Percentiles rank a stretch among this genome's conserved stretches.
Evolutionary conservation across 2,329 filamentous ascomycete species (phyloP).

Genomic region (Acarospora socialis): DNA sequence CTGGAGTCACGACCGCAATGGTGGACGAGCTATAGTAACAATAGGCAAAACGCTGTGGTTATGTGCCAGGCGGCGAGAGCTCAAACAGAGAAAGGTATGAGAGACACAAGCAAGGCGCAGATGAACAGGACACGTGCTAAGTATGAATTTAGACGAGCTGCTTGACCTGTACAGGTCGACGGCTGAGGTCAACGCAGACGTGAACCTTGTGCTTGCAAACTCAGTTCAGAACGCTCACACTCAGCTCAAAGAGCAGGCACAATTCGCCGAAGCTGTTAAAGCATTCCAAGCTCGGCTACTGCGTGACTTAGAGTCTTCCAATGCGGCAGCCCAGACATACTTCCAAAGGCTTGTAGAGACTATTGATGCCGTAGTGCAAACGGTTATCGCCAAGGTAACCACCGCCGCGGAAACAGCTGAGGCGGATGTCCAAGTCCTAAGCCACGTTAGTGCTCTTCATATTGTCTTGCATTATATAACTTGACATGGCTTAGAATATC

Average conservation of each 20-base stretch:
- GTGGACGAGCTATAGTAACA: slow-evolving; percentile 53
- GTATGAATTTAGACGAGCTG: slow-evolving; percentile 25
- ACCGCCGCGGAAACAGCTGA: slow-evolving; percentile 5
- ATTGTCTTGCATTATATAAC: no score
- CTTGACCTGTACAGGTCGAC: slow-evolving; percentile 27
- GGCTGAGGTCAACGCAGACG: slow-evolving; percentile 22
- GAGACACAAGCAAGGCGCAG: no score
- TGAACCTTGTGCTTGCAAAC: slow-evolving; percentile 23
- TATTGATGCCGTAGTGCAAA: slow-evolving; percentile 15
- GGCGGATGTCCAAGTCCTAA: slow-evolving; percentile 9
- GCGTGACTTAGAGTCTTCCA: slow-evolving; percentile 22
- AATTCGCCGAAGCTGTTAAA: slow-evolving; percentile 22
- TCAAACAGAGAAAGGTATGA: slow-evolving; percentile 40
- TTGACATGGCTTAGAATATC: slow-evolving; percentile 19
- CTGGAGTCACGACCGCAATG: slow-evolving; percentile 41
- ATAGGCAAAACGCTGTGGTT: slow-evolving; percentile 43
- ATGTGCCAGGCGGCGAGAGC: slow-evolving; percentile 48
- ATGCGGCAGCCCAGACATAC: slow-evolving; percentile 14
- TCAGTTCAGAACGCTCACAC: slow-evolving; percentile 20
- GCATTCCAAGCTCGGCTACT: slow-evolving; percentile 19
- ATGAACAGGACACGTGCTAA: no score
- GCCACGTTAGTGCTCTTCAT: slow-evolving; percentile 10
- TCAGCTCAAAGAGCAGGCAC: slow-evolving; percentile 19
- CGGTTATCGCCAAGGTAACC: slow-evolving; percentile 12
- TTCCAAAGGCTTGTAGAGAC: slow-evolving; percentile 18